Percentiles rank a stretch among this genome's conserved stretches.
phyloP scores from a whole-genome alignment of 2,329 filamentous ascomycete genomes.

The Penicillium concentricum region DNA sequence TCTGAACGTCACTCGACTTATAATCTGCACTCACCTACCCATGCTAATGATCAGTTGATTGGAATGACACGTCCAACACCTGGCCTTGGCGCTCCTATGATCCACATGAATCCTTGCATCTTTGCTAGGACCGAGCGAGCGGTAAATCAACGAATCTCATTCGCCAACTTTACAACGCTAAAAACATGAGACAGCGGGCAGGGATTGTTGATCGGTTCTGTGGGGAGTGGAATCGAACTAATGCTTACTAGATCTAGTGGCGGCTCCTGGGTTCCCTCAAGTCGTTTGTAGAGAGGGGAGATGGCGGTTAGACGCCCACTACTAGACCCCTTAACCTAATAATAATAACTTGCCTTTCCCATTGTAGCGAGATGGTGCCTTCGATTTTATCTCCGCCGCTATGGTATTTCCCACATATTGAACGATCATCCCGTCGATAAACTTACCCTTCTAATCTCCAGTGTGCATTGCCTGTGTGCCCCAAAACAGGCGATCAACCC shows the following conservation, averaged over 20 bases:
- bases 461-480: not conserved
- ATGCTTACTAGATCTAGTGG: not conserved
- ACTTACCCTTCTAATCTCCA: not conserved
- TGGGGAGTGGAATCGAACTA: not conserved
- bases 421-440: not conserved
- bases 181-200: not conserved
- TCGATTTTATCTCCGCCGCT: no score
- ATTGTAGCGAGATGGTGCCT: not conserved
- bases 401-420: not conserved
- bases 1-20: no score
- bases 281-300: not conserved
- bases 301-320: not conserved
- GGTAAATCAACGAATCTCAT: not conserved
- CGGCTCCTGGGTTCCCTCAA: not conserved
- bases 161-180: not conserved
- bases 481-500: not conserved
- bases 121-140: not conserved
- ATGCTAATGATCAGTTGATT: not conserved
- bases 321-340: not conserved
- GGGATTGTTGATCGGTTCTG: not conserved
- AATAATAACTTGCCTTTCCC: not conserved
- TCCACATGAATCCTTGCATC: not conserved
- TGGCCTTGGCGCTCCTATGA: not conserved
- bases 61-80: not conserved
- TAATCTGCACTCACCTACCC: no score